Conservation (phyloP, 345 rosid genomes). For the Salix suchowensis region DNA sequence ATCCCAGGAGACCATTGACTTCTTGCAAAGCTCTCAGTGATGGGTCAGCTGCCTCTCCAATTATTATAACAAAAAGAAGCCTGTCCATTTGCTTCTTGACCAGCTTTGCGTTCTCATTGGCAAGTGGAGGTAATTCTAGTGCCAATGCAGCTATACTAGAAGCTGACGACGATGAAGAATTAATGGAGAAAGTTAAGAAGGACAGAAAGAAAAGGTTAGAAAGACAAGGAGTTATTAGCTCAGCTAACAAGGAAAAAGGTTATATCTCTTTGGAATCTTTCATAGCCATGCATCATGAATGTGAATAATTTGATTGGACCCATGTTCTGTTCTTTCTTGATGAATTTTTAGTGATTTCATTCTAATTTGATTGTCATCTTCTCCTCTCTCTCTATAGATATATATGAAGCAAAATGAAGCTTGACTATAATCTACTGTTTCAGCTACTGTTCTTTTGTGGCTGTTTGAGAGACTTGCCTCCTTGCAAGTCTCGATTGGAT, state of each 20-base stretch:
- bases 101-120: slow-evolving; percentile 42
- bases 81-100: slow-evolving; percentile 48
- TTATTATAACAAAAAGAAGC: slow-evolving; percentile 44
- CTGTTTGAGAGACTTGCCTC: too few species aligned
- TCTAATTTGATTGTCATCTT: too few species aligned
- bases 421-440: too few species aligned
- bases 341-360: neutral
- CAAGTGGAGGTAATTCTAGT: slow-evolving; percentile 22
- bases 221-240: slow-evolving; percentile 67
- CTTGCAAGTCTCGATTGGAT: neutral
- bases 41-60: slow-evolving; percentile 20
- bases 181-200: slow-evolving; percentile 74
- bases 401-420: too few species aligned
- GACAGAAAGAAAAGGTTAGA: slow-evolving; percentile 87
- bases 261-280: neutral
- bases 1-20: slow-evolving; percentile 19
- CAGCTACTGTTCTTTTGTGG: too few species aligned
- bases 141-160: slow-evolving; percentile 80
- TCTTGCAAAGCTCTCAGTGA: slow-evolving; percentile 42
- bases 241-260: slow-evolving; percentile 76
- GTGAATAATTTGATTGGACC: too few species aligned
- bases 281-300: too few species aligned
- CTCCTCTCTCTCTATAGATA: too few species aligned
- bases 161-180: slow-evolving; percentile 89
- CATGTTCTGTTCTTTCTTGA: neutral